Conservation (phyloP, 192 early-diverging fungal genomes). For the Coemansia sp. region DNA sequence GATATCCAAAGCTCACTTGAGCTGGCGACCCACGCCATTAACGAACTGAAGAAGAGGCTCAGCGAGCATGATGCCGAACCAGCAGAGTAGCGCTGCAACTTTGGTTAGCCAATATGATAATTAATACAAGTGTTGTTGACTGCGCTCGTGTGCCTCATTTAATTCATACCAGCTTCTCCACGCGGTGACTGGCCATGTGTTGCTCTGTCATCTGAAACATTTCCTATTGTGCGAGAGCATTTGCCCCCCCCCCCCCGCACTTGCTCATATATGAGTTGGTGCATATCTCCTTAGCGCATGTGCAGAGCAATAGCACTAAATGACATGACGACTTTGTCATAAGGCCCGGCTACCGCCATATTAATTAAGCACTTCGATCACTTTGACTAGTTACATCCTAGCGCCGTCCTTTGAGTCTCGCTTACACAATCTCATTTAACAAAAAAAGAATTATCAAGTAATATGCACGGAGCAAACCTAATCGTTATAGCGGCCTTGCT, state of each 20-base stretch:
- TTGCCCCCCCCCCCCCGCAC: neutral
- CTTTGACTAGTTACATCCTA: neutral
- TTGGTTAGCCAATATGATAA: neutral
- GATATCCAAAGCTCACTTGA: neutral
- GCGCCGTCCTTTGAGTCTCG: neutral
- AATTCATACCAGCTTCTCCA: neutral
- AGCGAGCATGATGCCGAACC: neutral
- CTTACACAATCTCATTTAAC: neutral
- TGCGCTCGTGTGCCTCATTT: neutral
- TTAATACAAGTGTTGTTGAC: neutral
- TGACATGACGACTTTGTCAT: neutral
- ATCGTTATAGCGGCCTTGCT: conserved; percentile 11
- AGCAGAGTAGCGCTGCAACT: neutral
- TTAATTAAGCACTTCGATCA: neutral
- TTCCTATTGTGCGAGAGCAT: neutral
- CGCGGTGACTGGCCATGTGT: neutral
- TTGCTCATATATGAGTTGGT: neutral
- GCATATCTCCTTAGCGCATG: neutral
- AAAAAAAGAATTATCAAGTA: neutral
- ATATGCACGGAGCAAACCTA: conserved; percentile 12
- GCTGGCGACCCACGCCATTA: neutral
- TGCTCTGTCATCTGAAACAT: conserved; percentile 3
- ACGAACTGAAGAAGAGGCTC: neutral
- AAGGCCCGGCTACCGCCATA: neutral
- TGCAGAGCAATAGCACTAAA: neutral